phyloP scores from a whole-genome alignment of 1,284 basidiomycete genomes.

The Exsudoporus floridanus region DNA sequence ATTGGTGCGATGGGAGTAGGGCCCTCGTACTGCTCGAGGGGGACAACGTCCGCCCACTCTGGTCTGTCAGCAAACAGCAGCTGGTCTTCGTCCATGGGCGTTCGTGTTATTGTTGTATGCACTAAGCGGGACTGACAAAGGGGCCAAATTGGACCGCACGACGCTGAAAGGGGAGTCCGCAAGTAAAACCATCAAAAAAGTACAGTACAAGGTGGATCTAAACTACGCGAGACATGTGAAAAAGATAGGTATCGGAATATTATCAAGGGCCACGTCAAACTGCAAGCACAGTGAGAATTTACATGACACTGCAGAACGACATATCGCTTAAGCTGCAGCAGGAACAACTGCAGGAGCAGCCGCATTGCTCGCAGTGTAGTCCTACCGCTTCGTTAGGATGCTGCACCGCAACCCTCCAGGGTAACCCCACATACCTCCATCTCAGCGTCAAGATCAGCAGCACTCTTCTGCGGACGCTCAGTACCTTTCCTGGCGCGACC shows the following conservation, averaged over 20 bases:
- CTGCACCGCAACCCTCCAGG: not conserved
- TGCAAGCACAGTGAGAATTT: constrained; percentile 7
- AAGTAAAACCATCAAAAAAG: constrained; percentile 3
- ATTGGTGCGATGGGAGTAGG: constrained; percentile 82
- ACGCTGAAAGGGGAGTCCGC: not conserved
- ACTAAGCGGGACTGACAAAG: not conserved
- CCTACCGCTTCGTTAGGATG: constrained; percentile 39
- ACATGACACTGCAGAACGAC: constrained; percentile 5
- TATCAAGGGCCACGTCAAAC: constrained; percentile 15
- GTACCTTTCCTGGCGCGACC: constrained; percentile 61
- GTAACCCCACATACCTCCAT: constrained; percentile 63
- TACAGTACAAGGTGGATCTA: constrained; percentile 28
- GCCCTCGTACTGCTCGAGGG: constrained; percentile 80
- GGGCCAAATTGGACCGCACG: not conserved
- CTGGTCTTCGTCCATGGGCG: constrained; percentile 15
- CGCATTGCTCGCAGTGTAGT: constrained; percentile 63
- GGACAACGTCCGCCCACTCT: constrained; percentile 79
- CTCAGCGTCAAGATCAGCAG: constrained; percentile 77
- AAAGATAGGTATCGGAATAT: constrained; percentile 27
- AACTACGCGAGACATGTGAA: constrained; percentile 20
- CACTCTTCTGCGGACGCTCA: constrained; percentile 66
- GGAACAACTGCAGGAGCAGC: constrained; percentile 42
- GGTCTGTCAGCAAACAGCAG: constrained; percentile 58
- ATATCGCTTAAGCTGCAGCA: constrained; percentile 27
- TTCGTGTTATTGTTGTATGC: not conserved